Evolutionary conservation across 148 eudicot genomes (phyloP), one percentile per base, ranked within the genome.

Genomic region (Dysphania ambrosioides): DNA sequence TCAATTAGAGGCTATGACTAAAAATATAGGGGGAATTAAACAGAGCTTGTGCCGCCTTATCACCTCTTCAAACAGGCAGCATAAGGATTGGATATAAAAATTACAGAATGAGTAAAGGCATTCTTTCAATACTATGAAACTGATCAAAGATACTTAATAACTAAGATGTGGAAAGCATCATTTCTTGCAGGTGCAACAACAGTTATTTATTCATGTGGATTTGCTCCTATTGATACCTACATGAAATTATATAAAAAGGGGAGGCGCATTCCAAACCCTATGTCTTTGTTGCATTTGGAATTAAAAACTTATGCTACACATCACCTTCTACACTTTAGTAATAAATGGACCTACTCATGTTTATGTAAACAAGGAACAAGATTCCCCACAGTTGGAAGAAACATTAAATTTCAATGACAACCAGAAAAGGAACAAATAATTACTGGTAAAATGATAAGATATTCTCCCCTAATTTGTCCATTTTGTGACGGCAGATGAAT

Each of bases 21-120:
- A 55, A 56, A 13, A 1, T 34, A 12, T 70, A 38, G 49, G 56
- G 38, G 35, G 53, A 42, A 47, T 34, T 61, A 36, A 66, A 66
- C 29, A 36, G 3, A 71, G 38, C 36, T 64, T 26, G 27, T 41
- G 41, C 34, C n/a, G 51, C 32, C n/a, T 40, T 62, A 49, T 24
- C 35, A 36, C 42, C 61, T 6, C 60, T 53, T 35, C 42, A 53
- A 57, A 49, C 51, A 70, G 61, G 57, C 67, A 65, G 67, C 59
- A 66, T 16, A 2, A 29, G n/a, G n/a, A n/a, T n/a, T 18, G 47
- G 21, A 66, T 80, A 75, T 24, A 44, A 49, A 66, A 65, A 38
- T 31, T 15, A 12, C 49, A 68, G 21, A 8, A 47, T 47, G 26
- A 40, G 40, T 8, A 4, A 9, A 41, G 21, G 16, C 53, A 47